Base-by-base conservation (phyloP, 306 rosid species). In the Psophocarpus tetragonolobus region DNA sequence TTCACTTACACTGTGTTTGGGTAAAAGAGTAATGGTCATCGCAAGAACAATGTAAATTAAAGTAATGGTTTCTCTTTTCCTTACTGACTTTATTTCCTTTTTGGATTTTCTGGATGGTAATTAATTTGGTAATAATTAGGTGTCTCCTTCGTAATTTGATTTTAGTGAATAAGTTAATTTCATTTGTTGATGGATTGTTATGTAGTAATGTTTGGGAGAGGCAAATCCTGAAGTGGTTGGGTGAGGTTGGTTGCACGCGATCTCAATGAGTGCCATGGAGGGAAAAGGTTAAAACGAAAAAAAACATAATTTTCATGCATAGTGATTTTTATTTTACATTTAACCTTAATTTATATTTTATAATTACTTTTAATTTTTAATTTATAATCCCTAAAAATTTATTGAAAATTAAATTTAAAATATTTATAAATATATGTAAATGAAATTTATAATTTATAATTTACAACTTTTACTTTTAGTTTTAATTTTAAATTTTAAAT, bases 51-150 rank as follows among this genome's bases (percentile, higher is more conserved):
- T 5, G 79, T n/a, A 71, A 53, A 61, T 27, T 70, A 84, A 84
- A 79, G 87, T 32, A 18, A 69, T 79, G 87, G 85, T 21, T 74
- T 67, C 71, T 35, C 14, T 81, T 81, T 81, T 63, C 26, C 23
- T 56, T 35, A 8, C 39, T 3, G 1, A 38, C 44, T 71, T 24
- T n/a, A n/a, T n/a, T n/a, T 10, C 10, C 29, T 24, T 45, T 35
- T 45, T 8, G 5, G 30, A 9, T 8, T 24, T 20, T 21, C 1
- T 13, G 4, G 8, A 63, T 15, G 78, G 48, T 64, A n/a, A n/a
- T n/a, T n/a, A n/a, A n/a, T n/a, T n/a, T n/a, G n/a, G n/a, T n/a
- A 8, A 48, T 80, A 11, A 72, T 64, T 65, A 38, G 8, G 74
- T 7, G 2, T 7, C 9, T 71, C 0, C 4, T 57, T 42, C 10